These are phyloP conservation scores for Starmerella bombicola DNA, from an alignment of 805 yeast genomes.

Conservation along the genomic window DNA sequence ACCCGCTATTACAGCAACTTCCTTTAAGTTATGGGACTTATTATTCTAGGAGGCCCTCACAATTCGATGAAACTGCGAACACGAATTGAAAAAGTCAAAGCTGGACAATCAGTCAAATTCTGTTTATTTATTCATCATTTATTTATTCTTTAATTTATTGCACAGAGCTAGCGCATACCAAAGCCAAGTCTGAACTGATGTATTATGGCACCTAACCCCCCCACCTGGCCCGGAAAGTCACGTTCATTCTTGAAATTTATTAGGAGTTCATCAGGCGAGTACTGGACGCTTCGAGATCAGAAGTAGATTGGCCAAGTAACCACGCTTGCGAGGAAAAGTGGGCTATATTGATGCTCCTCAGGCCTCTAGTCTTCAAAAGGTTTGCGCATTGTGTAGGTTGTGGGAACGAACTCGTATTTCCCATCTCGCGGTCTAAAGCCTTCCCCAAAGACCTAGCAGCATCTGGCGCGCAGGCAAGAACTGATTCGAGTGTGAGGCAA, in stretches of 20 bases:
- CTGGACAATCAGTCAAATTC: background rate
- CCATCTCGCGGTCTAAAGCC: background rate
- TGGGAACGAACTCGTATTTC: slow-evolving; percentile 9
- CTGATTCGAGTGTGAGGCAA: background rate
- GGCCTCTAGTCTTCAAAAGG: background rate
- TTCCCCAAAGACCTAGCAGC: background rate
- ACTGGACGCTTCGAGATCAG: too few species aligned
- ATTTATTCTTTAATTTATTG: too few species aligned
- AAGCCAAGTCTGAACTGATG: too few species aligned
- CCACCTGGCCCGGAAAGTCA: too few species aligned
- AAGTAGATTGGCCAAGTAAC: too few species aligned
- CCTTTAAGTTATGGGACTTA: slow-evolving; percentile 19
- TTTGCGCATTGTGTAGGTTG: slow-evolving; percentile 18
- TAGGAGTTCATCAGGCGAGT: too few species aligned
- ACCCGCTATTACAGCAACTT: slow-evolving; percentile 20
- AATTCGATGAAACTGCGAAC: background rate
- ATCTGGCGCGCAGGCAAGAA: background rate
- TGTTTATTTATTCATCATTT: too few species aligned
- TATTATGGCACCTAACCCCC: too few species aligned
- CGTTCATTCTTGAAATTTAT: too few species aligned
- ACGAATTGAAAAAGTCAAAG: background rate
- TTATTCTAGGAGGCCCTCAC: slow-evolving; percentile 6
- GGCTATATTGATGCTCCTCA: background rate
- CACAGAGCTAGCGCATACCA: too few species aligned
- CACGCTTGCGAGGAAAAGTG: too few species aligned